Evolutionary conservation across 441 rosid species (phyloP), one percentile per base, ranked within the genome.

Genomic region (Brassica balearica): DNA sequence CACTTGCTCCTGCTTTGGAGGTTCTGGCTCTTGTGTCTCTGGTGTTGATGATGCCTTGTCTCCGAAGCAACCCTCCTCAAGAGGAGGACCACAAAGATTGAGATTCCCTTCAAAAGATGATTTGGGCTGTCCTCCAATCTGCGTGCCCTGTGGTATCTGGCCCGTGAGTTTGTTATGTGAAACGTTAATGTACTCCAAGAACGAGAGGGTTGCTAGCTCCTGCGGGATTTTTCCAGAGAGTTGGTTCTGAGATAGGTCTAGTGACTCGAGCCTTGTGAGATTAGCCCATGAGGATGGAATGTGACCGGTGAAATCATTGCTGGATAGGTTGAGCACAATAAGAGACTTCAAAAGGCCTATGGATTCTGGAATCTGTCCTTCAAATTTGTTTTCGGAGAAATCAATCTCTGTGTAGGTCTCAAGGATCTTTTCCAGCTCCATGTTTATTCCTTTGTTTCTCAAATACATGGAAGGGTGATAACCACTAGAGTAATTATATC

Each of bases 31-130:
- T 56, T 56, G 25, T 8, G 61, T 25, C 61, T 56, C 61, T 56
- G 61, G 61, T 19, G 61, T 15, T 53, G 59, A 53, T 53, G 59
- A 10, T 53, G 6, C 61, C 23, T 56, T 56, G 25, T 56, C 61
- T 0, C 25, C 1, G 12, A 56, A 56, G 25, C 61, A 56, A 56
- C 61, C 19, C 4, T 56, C 0, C 5, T 56, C 12, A 56, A 56
- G 61, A 56, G 61, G 61, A 19, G 0, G 61, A 8, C 61, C 61
- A 19, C 61, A 56, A 56, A 56, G 61, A 56, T 56, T 17, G 61
- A 56, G 5, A 56, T 56, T 56, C 25, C 61, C 61, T 56, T 56
- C 61, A 56, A 56, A 56, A 56, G 61, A 56, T 56, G 61, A 56
- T 56, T 8, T 56, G 3, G 25, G 12, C 25, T 56, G 61, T 19